Evolutionary conservation across 768 basidiomycete genomes (phyloP), one percentile per base, ranked within the genome.

Genomic region (Macrolepiota albuminosa): DNA sequence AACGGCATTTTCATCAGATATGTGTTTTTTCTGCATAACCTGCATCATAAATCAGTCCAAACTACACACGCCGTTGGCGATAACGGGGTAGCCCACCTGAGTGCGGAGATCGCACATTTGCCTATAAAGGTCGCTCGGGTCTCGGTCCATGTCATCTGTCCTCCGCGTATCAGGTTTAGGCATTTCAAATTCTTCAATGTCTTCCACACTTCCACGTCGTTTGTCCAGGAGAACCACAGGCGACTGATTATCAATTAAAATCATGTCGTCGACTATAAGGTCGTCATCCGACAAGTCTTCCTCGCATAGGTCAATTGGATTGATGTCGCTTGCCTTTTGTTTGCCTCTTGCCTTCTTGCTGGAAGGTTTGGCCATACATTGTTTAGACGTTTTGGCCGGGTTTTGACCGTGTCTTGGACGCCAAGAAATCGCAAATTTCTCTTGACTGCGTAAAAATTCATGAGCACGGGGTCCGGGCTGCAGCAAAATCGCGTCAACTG

Each of bases 381-480:
- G 58, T 55, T 64, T 69, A 50, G 57, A 36, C 42, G 61, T 61
- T 43, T 67, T 72, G 48, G 58, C 67, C 14, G 63, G 56, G n/a
- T 59, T 43, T 61, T 70, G 71, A 31, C 65, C 68, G 24, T 67
- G 42, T 54, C 72, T 74, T 21, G 71, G 73, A 37, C 71, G 71
- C 69, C 73, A 73, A 21, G 71, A 62, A 9, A 81, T 65, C 4
- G 68, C 50, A 9, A 78, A 47, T 14, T 53, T 58, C 50, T 67
- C 55, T 8, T 65, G 59, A 4, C 68, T 61, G 6, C 62, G 58
- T 49, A 76, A 58, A 50, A 75, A 72, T 0, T 67, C 64, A 11
- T 68, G 55, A 16, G 73, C 77, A 6, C 48, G 58, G 16, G 69
- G 63, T 5, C 79, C 78, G 55, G 75, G 63, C 80, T 81, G 37